Percentiles rank a stretch among this genome's conserved stretches.
These are phyloP conservation scores for Olyra latifolia DNA, from an alignment of 176 grass and related monocot species.

Conservation along the genomic window DNA sequence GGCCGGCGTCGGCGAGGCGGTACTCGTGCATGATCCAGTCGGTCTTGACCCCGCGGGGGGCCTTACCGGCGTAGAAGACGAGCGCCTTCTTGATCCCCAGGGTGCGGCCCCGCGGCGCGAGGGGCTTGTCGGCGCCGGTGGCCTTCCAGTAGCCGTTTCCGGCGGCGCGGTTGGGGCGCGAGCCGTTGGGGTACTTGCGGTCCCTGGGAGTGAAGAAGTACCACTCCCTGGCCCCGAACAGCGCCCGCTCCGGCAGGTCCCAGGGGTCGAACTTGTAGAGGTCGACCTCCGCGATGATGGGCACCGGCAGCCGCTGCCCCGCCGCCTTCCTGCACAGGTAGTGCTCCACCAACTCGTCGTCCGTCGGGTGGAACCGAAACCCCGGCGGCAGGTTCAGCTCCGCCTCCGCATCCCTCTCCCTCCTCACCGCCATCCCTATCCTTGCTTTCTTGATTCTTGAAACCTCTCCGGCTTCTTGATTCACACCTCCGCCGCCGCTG, in stretches of 20 bases:
- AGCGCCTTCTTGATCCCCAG: slow-evolving; percentile 95
- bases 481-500: background rate
- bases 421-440: slow-evolving; percentile 26
- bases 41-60: slow-evolving; percentile 72
- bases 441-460: too few relatives aligned
- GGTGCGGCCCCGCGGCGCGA: slow-evolving; percentile 26
- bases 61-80: slow-evolving; percentile 85
- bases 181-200: slow-evolving; percentile 60
- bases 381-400: slow-evolving; percentile 78
- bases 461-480: background rate
- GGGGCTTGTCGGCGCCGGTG: slow-evolving; percentile 55
- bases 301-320: slow-evolving; percentile 46
- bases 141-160: slow-evolving; percentile 65
- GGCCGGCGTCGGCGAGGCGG: slow-evolving; percentile 45
- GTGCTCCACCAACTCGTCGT: slow-evolving; percentile 87
- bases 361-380: slow-evolving; percentile 94
- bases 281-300: slow-evolving; percentile 93
- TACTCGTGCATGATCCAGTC: slow-evolving; percentile 99
- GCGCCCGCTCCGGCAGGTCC: slow-evolving; percentile 54
- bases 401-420: slow-evolving; percentile 60
- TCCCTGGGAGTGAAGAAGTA: slow-evolving; percentile 61
- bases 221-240: slow-evolving; percentile 55
- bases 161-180: slow-evolving; percentile 45
- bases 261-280: slow-evolving; percentile 94
- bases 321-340: slow-evolving; percentile 57